Evolutionary conservation across 2,329 filamentous ascomycete genomes (phyloP), one percentile per base, ranked within the genome.

Genomic region (Arachnopeziza araneosa): DNA sequence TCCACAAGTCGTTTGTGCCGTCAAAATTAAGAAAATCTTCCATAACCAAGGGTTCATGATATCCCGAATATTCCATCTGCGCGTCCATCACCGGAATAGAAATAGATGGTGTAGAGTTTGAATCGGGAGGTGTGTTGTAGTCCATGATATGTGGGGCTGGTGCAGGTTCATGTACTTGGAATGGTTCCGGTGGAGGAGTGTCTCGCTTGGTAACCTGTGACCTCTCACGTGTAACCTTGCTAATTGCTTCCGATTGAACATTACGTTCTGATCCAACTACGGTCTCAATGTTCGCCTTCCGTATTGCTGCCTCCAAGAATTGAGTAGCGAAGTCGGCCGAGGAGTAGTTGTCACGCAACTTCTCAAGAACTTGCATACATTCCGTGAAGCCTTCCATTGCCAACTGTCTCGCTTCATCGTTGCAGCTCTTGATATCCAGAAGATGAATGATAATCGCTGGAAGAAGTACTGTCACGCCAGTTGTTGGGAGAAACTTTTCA

Each of bases 301-400:
- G 87, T 64, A 96, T 89, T 0, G 92, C 91, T 1, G 92, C 91
- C 72, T 96, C 91, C n/a, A 97, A 81, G 77, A 97, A 97, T 1
- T 90, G 90, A 0, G 90, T 93, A n/a, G 91, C 92, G 69, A 95
- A 96, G 74, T 97, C 93, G n/a, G 93, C 93, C 0, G 93, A 92
- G 0, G 92, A 87, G 70, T 98, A 97, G 30, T 92, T 90, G 70
- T 96, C 91, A 48, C 92, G 86, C 21, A 98, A 81, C 64, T 88
- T 88, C 72, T 92, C 87, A 80, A 97, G 89, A 61, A 96, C 91
- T 53, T 87, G 84, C 91, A 97, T 96, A 76, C 93, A 97, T 72
- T 92, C 88, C 67, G 88, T 89, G 77, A 96, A 96, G 22, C 91
- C 90, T 60, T 87, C 84, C 24, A 92, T 82, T 53, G 90, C 92